Conservation (phyloP, 2,329 filamentous ascomycete species). For the Tolypocladium guangdongense region DNA sequence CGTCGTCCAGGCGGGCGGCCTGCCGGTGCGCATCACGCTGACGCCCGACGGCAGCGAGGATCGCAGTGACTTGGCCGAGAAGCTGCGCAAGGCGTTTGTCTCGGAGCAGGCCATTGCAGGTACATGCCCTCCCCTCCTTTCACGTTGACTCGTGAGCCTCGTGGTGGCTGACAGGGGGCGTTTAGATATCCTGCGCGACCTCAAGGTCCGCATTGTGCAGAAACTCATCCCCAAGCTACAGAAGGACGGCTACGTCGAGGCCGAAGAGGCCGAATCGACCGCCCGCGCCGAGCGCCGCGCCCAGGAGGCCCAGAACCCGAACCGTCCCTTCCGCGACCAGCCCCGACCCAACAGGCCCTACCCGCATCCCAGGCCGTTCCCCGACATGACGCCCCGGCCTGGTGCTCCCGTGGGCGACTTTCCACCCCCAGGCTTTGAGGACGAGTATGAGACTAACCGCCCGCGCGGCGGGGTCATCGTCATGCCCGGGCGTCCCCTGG, state of each 20-base stretch:
- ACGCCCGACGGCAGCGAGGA: constrained; percentile 34
- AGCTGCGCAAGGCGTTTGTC: constrained; percentile 57
- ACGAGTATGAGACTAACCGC: constrained; percentile 75
- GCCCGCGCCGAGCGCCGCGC: constrained; percentile 28
- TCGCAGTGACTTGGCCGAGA: constrained; percentile 33
- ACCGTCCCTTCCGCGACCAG: constrained; percentile 22
- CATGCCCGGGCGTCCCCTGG: constrained; percentile 40
- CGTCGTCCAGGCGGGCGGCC: constrained; percentile 51
- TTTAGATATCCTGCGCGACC: constrained; percentile 53
- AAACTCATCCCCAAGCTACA: constrained; percentile 68
- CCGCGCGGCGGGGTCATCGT: constrained; percentile 29
- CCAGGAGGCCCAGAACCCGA: constrained; percentile 25
- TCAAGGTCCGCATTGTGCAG: constrained; percentile 75
- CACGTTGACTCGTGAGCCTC: no score
- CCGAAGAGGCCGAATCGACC: constrained; percentile 28
- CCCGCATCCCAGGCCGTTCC: constrained; percentile 56
- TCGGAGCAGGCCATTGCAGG: constrained; percentile 53
- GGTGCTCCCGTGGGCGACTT: constrained; percentile 63
- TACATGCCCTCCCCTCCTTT: constrained; percentile 8
- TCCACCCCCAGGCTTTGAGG: constrained; percentile 82
- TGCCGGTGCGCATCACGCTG: constrained; percentile 46
- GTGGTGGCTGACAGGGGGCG: background rate
- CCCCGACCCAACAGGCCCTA: constrained; percentile 55
- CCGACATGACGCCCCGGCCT: constrained; percentile 48
- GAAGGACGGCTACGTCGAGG: constrained; percentile 69